A percentile compares a stretch with the other conserved stretches of the same genome.
Evolutionary conservation across 257 asterid species (phyloP).

Genomic region (Salvia rosmarinus): DNA sequence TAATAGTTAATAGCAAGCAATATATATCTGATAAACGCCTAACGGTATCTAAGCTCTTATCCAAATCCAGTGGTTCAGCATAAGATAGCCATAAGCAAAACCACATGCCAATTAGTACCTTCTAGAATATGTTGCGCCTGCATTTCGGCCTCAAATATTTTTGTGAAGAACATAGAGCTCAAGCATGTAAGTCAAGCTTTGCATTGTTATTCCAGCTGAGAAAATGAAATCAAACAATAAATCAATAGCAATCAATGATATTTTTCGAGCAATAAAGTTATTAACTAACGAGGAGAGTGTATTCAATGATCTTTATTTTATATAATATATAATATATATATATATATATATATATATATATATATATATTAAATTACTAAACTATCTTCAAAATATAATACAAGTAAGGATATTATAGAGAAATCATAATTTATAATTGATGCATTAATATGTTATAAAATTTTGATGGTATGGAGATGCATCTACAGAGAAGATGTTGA

Average conservation of each 20-base stretch:
- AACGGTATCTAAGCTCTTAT: neutral
- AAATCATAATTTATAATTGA: too few relatives aligned
- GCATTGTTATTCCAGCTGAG: constrained; percentile 81
- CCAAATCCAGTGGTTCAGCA: neutral
- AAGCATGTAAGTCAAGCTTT: constrained; percentile 73
- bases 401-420: too few relatives aligned
- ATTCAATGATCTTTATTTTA: too few relatives aligned
- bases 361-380: too few relatives aligned
- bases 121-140: neutral
- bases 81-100: constrained; percentile 16
- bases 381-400: too few relatives aligned
- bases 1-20: constrained; percentile 9
- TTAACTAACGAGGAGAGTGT: too few relatives aligned
- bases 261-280: too few relatives aligned
- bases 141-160: constrained; percentile 19
- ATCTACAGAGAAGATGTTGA: too few relatives aligned
- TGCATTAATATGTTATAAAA: too few relatives aligned
- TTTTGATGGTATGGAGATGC: too few relatives aligned
- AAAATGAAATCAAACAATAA: constrained; percentile 19
- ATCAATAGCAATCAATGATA: neutral
- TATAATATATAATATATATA: too few relatives aligned
- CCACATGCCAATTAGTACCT: constrained; percentile 25
- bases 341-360: too few relatives aligned
- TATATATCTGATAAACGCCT: neutral
- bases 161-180: constrained; percentile 34